Conservation (phyloP, 2,329 filamentous ascomycete species). For the Fusarium brachygibbosum region DNA sequence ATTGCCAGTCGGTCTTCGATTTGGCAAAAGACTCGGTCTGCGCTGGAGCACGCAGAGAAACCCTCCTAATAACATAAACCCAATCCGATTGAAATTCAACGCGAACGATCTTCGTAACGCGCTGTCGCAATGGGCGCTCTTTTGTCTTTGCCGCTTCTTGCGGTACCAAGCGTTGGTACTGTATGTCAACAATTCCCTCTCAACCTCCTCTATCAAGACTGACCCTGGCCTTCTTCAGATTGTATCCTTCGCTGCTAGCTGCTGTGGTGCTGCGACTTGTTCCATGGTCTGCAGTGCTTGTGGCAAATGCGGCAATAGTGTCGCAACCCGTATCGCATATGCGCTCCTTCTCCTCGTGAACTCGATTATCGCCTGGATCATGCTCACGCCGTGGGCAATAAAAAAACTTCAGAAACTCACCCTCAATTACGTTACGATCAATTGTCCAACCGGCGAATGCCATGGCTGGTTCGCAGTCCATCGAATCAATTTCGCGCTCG, state of each 20-base stretch:
- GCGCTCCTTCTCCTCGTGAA: slow-evolving; percentile 95
- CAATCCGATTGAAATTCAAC: background rate
- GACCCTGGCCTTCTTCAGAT: slow-evolving; percentile 63
- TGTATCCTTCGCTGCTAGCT: slow-evolving; percentile 84
- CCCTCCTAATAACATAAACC: background rate
- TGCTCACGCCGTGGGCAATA: slow-evolving; percentile 98
- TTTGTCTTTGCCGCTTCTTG: slow-evolving; percentile 89
- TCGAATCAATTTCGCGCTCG: slow-evolving; percentile 97
- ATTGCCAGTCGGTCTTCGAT: background rate
- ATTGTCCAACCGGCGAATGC: slow-evolving; percentile 90
- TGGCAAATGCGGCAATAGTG: slow-evolving; percentile 96
- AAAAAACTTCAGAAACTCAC: slow-evolving; percentile 94
- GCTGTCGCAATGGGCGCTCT: slow-evolving; percentile 81
- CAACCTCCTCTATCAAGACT: slow-evolving; percentile 4
- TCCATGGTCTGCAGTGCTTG: slow-evolving; percentile 96
- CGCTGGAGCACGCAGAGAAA: background rate
- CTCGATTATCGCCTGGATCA: slow-evolving; percentile 97
- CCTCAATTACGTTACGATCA: slow-evolving; percentile 95
- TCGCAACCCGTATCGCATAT: slow-evolving; percentile 96
- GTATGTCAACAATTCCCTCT: slow-evolving; percentile 67
- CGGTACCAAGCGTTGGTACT: slow-evolving; percentile 85
- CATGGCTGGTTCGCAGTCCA: slow-evolving; percentile 97
- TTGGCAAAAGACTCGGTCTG: background rate
- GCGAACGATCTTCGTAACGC: slow-evolving; percentile 11
- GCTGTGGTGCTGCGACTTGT: slow-evolving; percentile 96